Evolutionary conservation across 164 flowering plant genomes (phyloP).

Genomic region (Magnolia changhungtana): DNA sequence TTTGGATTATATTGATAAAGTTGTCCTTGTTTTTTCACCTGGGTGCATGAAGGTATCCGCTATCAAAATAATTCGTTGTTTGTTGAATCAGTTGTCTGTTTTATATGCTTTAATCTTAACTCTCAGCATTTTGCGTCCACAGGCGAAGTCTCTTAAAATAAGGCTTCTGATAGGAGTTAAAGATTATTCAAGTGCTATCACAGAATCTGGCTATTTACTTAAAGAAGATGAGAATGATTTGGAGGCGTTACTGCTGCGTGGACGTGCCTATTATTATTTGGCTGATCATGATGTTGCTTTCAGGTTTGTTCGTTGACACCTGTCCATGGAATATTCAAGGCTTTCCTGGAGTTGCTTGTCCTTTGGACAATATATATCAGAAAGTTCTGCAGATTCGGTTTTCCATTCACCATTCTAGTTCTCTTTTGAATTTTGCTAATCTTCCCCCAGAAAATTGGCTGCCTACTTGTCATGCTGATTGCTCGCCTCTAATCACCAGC

Average conservation of each 20-base stretch:
- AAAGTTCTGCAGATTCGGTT: neutral
- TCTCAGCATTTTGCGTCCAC: constrained; percentile 15
- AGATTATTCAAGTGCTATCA: constrained; percentile 76
- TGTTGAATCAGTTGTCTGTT: neutral
- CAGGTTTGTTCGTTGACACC: constrained; percentile 41
- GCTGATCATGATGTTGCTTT: constrained; percentile 95
- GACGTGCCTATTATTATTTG: constrained; percentile 92
- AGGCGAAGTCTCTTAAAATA: constrained; percentile 84
- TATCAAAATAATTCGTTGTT: neutral
- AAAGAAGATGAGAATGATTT: constrained; percentile 88
- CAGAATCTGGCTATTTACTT: constrained; percentile 79
- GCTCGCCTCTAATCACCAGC: no score
- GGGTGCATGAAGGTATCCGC: constrained; percentile 69
- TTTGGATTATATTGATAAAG: constrained; percentile 75
- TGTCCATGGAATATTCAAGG: neutral
- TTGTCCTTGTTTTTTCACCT: constrained; percentile 95
- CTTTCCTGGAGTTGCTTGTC: neutral
- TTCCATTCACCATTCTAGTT: no score
- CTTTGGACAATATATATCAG: neutral
- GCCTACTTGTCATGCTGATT: neutral
- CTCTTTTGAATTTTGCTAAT: neutral
- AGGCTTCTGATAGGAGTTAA: constrained; percentile 59
- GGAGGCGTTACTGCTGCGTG: constrained; percentile 84
- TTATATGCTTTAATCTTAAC: constrained; percentile 3
- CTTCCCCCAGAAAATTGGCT: neutral